These are phyloP conservation scores for Candida sanyaensis DNA, from an alignment of 1,139 yeast species.

Conservation along the genomic window DNA sequence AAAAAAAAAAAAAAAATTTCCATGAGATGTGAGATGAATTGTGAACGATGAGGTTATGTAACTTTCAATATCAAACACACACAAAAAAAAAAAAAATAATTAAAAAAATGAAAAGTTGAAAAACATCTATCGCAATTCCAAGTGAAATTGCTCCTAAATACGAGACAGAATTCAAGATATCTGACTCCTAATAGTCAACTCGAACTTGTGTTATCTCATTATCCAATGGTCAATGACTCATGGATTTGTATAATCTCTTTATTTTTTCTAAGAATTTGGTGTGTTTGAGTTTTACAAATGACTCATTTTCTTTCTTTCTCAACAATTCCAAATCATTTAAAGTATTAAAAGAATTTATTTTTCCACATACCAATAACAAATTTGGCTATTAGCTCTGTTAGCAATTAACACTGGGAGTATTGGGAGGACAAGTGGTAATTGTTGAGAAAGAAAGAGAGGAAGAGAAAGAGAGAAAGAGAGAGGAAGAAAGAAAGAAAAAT, in stretches of 20 bases:
- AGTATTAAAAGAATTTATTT: neutral
- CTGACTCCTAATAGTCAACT: too few species aligned
- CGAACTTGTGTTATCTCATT: too few species aligned
- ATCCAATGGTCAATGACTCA: too few species aligned
- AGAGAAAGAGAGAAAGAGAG: slow-evolving; percentile 18
- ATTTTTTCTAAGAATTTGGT: too few species aligned
- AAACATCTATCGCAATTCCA: too few species aligned
- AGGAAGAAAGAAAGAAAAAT: slow-evolving; percentile 15
- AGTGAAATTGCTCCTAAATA: too few species aligned
- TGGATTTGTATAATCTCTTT: too few species aligned
- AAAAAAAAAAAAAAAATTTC: neutral
- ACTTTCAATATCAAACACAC: neutral
- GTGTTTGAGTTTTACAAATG: too few species aligned
- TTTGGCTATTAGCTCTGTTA: slow-evolving; percentile 8
- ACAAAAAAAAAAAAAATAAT: neutral
- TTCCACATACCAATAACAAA: slow-evolving; percentile 9
- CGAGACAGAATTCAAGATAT: too few species aligned
- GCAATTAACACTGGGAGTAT: slow-evolving; percentile 22
- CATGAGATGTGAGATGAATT: too few species aligned
- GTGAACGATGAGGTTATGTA: neutral
- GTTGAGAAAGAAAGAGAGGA: slow-evolving; percentile 24
- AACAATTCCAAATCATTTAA: slow-evolving; percentile 9
- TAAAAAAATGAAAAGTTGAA: too few species aligned
- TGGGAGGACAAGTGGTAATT: slow-evolving; percentile 13
- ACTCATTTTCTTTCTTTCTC: slow-evolving; percentile 13